Evolutionary conservation across 305 asterid genomes (phyloP).

Genomic region (Andrographis paniculata): DNA sequence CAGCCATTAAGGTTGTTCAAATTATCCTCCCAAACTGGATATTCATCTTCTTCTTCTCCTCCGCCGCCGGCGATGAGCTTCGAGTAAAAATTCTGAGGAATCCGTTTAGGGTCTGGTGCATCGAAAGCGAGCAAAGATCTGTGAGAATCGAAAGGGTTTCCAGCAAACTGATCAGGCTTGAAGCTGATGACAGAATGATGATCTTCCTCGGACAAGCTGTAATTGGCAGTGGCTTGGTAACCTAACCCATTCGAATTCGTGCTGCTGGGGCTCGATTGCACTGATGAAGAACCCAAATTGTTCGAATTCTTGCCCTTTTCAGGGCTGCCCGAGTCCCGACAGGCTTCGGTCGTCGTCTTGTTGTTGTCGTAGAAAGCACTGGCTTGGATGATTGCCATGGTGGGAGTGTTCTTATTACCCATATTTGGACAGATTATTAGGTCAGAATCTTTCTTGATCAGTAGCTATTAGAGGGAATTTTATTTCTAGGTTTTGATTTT

Average conservation of each 20-base stretch:
- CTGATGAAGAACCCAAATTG: slow-evolving; percentile 54
- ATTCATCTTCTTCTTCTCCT: slow-evolving; percentile 21
- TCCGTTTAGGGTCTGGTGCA: slow-evolving; percentile 32
- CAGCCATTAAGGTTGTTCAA: slow-evolving; percentile 19
- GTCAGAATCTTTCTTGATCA: no score
- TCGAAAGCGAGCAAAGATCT: slow-evolving; percentile 62
- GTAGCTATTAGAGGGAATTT: no score
- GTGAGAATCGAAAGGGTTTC: slow-evolving; percentile 17
- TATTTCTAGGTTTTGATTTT: no score
- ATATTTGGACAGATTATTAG: no score
- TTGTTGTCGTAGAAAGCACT: slow-evolving; percentile 43
- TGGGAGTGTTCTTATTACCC: slow-evolving; percentile 29
- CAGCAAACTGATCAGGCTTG: slow-evolving; percentile 31
- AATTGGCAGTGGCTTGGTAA: slow-evolving; percentile 18
- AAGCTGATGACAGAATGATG: slow-evolving; percentile 51
- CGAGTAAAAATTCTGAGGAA: slow-evolving; percentile 25
- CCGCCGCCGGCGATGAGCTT: slow-evolving; percentile 15
- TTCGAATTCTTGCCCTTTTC: slow-evolving; percentile 34
- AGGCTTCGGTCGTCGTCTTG: no score
- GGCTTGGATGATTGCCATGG: slow-evolving; percentile 52
- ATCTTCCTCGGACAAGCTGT: slow-evolving; percentile 34
- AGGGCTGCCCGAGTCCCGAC: no score
- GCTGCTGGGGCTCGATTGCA: slow-evolving; percentile 81
- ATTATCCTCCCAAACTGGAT: slow-evolving; percentile 48
- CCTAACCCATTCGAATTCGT: slow-evolving; percentile 53